phyloP scores from a whole-genome alignment of 2,329 filamentous ascomycete genomes.

The Penicillium sp. region DNA sequence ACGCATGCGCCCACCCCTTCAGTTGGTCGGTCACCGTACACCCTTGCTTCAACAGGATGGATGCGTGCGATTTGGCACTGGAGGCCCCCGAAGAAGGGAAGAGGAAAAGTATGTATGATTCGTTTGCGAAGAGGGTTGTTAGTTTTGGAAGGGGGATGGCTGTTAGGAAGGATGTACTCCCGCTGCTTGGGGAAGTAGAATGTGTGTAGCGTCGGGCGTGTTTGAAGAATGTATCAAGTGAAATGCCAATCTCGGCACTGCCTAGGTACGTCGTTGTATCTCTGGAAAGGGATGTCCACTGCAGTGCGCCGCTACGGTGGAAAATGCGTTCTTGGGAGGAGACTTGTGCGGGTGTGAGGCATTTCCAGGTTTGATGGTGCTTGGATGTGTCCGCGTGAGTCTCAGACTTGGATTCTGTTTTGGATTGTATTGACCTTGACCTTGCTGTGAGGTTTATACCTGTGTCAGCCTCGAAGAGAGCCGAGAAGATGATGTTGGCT shows the following conservation, averaged over 20 bases:
- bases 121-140: conserved; percentile 57
- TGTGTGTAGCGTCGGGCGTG: conserved; percentile 17
- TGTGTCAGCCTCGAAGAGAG: conserved; percentile 53
- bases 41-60: conserved; percentile 69
- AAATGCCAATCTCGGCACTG: conserved; percentile 61
- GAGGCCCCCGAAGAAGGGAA: conserved; percentile 17
- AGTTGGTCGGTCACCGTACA: conserved; percentile 59
- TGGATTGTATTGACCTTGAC: neutral
- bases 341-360: conserved; percentile 69
- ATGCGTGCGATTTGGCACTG: conserved; percentile 44
- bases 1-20: conserved; percentile 67
- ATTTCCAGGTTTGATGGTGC: neutral
- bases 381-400: neutral
- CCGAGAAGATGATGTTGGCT: conserved; percentile 75
- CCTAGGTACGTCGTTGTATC: conserved; percentile 48
- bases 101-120: conserved; percentile 68
- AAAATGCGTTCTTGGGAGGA: conserved; percentile 65
- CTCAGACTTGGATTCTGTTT: too few species aligned
- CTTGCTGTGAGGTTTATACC: conserved; percentile 16
- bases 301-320: conserved; percentile 70
- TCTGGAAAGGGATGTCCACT: conserved; percentile 46
- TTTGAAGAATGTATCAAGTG: conserved; percentile 45
- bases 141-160: conserved; percentile 55
- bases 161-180: conserved; percentile 37
- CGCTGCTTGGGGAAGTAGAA: neutral